Evolutionary conservation across 768 basidiomycete genomes (phyloP).

Genomic region (Mrakia hoshinonis): DNA sequence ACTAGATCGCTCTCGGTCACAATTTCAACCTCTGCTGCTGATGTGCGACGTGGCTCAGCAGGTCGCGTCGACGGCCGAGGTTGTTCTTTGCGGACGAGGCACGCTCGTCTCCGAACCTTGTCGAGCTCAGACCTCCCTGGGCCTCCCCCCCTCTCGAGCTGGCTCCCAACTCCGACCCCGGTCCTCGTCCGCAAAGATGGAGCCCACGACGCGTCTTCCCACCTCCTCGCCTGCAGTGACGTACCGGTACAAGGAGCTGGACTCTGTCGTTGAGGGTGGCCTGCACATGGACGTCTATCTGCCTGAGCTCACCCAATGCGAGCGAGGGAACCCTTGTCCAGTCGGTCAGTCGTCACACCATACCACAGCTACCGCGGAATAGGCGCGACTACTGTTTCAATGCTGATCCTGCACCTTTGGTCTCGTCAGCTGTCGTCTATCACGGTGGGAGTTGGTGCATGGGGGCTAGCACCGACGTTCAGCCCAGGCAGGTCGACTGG

Average conservation of each 20-base stretch:
- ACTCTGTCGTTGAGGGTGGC: background rate
- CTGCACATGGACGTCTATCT: constrained; percentile 13
- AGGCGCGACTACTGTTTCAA: too few relatives aligned
- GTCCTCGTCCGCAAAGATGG: background rate
- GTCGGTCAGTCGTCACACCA: constrained; percentile 12
- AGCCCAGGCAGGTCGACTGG: constrained; percentile 18
- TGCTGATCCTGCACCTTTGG: background rate
- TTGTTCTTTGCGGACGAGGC: too few relatives aligned
- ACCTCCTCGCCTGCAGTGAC: background rate
- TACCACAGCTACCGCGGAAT: too few relatives aligned
- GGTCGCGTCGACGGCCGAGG: too few relatives aligned
- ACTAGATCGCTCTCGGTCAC: too few relatives aligned
- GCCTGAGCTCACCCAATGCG: background rate
- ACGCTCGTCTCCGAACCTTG: too few relatives aligned
- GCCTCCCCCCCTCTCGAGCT: too few relatives aligned
- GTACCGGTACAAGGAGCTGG: constrained; percentile 2
- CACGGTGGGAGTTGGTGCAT: constrained; percentile 18
- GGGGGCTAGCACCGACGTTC: constrained; percentile 2
- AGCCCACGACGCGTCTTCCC: background rate
- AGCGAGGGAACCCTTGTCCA: background rate
- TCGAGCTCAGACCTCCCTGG: too few relatives aligned
- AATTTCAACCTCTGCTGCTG: too few relatives aligned
- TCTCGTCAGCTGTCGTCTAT: background rate
- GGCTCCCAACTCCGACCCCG: too few relatives aligned
- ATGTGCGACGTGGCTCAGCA: too few relatives aligned